Evolutionary conservation across 768 basidiomycete species (phyloP), one percentile per base, ranked within the genome.

Genomic region (Mycena haematopus): DNA sequence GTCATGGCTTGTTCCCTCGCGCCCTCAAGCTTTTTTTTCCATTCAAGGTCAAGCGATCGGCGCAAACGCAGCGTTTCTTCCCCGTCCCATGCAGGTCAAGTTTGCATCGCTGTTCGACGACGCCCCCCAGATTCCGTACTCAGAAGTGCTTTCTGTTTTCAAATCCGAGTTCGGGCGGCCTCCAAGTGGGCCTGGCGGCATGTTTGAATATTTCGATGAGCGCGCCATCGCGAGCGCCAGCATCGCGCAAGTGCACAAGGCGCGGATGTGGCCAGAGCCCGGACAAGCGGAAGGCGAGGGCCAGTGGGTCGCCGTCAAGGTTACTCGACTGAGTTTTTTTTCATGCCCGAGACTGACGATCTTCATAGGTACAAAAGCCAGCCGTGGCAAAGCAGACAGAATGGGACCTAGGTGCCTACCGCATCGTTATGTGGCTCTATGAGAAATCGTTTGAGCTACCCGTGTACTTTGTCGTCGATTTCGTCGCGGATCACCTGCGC

Each of bases 181-280:
- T 0, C 89, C 88, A 0, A 75, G 82, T 38, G 86, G 87, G 0
- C 89, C 91, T 0, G 83, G 82, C 25, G 92, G 91, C 19, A 76
- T 95, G 2, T 96, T 96, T 68, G 87, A 87, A 36, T 77, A 83
- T 13, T 96, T 97, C 63, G 90, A 94, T 57, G 82, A 87, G 63
- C 71, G 82, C 2, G 89, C 95, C 0, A 78, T 92, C 1, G 95
- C 95, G 0, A 93, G 91, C 63, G 96, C 96, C 2, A 92, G 91
- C 68, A 90, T 98, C 60, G 95, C 95, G 0, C 96, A 97, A 72
- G 96, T 97, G 0, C 95, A 97, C 71, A 82, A 83, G 47, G 96
- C 96, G 6, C 82, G 80, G 55, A 67, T 82, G 17, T 80, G 82
- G 80, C 77, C 80, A 0, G 68, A 46, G 27, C 69, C 76, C 6